phyloP scores from a whole-genome alignment of 495 filamentous ascomycete species.

The Xylaria venustula region DNA sequence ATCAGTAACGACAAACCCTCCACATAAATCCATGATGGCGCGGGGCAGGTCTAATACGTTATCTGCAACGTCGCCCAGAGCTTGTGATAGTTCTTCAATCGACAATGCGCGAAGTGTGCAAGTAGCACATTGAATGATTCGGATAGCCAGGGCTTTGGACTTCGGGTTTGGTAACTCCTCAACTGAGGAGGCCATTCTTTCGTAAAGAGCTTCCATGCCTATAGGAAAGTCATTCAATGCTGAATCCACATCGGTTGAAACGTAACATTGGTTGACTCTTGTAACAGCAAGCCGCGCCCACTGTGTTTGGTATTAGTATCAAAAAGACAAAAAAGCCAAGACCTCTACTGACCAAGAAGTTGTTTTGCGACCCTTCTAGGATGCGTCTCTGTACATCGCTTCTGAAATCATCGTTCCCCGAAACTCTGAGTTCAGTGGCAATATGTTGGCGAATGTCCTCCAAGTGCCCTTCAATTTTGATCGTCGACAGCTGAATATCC shows the following conservation, averaged over 20 bases:
- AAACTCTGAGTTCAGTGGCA: no score
- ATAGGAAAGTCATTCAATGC: slow-evolving; percentile 37
- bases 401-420: no score
- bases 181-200: slow-evolving; percentile 34
- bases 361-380: no score
- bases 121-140: slow-evolving; percentile 28
- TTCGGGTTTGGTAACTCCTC: no score
- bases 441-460: no score
- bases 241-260: slow-evolving; percentile 20
- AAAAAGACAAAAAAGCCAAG: no score
- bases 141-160: no score
- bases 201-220: slow-evolving; percentile 43
- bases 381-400: no score
- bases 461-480: no score
- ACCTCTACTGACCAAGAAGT: no score
- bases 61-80: slow-evolving; percentile 15
- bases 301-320: neutral
- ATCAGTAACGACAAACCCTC: slow-evolving; percentile 41
- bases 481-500: no score
- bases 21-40: slow-evolving; percentile 35
- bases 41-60: slow-evolving; percentile 32
- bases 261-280: slow-evolving; percentile 30
- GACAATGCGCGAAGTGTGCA: slow-evolving; percentile 30
- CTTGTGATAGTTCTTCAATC: slow-evolving; percentile 29
- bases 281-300: slow-evolving; percentile 37